Evolutionary conservation across 768 basidiomycete genomes (phyloP), one percentile per base, ranked within the genome.

Genomic region (Mycena alexandri): DNA sequence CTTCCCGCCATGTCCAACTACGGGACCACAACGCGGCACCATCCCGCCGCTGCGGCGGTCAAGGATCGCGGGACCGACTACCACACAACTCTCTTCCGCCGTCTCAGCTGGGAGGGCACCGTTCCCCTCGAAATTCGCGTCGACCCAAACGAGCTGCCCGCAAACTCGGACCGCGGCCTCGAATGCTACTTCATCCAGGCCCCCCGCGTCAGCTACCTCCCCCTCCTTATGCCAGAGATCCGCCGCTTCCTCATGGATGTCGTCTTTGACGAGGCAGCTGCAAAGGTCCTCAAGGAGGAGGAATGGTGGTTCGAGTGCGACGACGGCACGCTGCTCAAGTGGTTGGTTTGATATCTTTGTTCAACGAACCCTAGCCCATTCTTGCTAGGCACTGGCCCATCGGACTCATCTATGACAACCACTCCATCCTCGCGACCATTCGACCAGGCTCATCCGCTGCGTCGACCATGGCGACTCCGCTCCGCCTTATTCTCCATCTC

Each of bases 291-390:
- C 66, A 93, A 92, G 75, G 94, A 96, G 71, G 93, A 94, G 63
- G 93, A 96, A 58, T 95, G 97, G 93, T 99, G 97, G 98, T 98
- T 99, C 77, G 95, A 98, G 79, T 92, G 90, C 68, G 92, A 93
- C 59, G 92, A 90, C 71, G 93, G 94, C 34, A 87, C 85, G 8
- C 75, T 93, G 54, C 84, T 96, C 73, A 94, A 95, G 81, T 98
- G 97, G 97, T 97, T 63, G 68, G 89, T 84, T 55, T 29, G n/a
- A 36, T 41, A 36, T 61, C 50, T 17, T 61, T 57, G 50, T 25
- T 53, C 16, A 21, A 29, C 29, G 29, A 29, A 29, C 52, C 34
- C 29, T 42, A 54, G 41, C 56, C 29, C 61, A 8, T 51, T 29
- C 54, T 34, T n/a, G 48, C 48, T 75, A 99, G 98, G 96, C 96